phyloP scores from a whole-genome alignment of 352 stramenopile genomes.

The Phytophthora hibernalis region DNA sequence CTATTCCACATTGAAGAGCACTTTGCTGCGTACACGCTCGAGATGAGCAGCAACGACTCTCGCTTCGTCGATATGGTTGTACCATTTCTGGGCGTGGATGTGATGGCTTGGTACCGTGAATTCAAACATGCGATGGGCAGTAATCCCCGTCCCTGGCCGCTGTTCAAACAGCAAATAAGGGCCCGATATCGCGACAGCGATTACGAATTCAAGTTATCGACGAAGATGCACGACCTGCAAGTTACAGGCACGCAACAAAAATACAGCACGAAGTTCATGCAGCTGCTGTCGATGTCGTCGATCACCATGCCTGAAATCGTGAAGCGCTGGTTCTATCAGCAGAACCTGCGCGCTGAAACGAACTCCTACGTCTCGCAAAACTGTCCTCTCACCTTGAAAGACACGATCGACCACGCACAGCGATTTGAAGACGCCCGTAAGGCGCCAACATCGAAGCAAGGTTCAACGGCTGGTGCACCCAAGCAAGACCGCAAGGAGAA shows the following conservation, averaged over 20 bases:
- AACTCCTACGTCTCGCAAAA: constrained; percentile 8
- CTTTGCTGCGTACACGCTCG: background rate
- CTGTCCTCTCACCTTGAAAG: background rate
- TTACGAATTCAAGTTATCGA: constrained; percentile 14
- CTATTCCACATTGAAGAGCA: constrained; percentile 19
- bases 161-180: constrained; percentile 22
- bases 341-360: no score
- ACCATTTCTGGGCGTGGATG: constrained; percentile 14
- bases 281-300: background rate
- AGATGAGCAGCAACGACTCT: no score
- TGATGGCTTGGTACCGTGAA: background rate
- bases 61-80: constrained; percentile 17
- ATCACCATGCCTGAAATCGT: constrained; percentile 1
- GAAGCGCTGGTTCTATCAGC: constrained; percentile 16
- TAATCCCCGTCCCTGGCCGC: constrained; percentile 10
- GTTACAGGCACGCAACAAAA: background rate
- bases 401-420: constrained; percentile 13
- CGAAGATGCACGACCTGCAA: constrained; percentile 2
- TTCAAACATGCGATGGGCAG: no score
- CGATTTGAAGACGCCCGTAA: constrained; percentile 6
- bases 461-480: background rate
- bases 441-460: background rate
- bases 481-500: background rate
- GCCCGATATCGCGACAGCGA: constrained; percentile 17
- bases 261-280: background rate